Evolutionary conservation across 2,329 filamentous ascomycete species (phyloP).

Genomic region (Colletotrichum paranaense): DNA sequence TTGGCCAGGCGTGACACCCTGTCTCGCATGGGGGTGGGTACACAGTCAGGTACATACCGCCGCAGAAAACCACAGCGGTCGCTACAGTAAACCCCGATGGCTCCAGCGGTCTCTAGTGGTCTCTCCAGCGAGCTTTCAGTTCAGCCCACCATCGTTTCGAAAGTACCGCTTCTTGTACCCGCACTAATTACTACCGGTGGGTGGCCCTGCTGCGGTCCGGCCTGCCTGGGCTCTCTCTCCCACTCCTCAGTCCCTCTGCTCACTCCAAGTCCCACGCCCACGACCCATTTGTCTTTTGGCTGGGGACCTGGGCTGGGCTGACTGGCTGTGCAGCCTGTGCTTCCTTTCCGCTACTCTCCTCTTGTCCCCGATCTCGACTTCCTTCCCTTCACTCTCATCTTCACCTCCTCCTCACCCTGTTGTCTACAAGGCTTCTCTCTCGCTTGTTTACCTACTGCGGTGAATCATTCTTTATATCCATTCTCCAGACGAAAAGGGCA

Average conservation of each 20-base stretch:
- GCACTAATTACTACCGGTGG: conserved; percentile 27
- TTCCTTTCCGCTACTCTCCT: conserved; percentile 22
- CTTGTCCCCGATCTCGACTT: conserved; percentile 27
- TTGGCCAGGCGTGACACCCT: conserved; percentile 28
- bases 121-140: not conserved
- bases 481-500: not conserved
- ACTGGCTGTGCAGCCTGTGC: conserved; percentile 21
- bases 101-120: conserved; percentile 20
- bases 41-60: not conserved
- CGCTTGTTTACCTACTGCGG: conserved; percentile 1
- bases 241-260: not conserved
- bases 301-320: conserved; percentile 31
- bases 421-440: conserved; percentile 14
- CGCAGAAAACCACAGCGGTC: not conserved
- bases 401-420: conserved; percentile 13
- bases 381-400: conserved; percentile 20
- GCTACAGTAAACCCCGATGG: not conserved
- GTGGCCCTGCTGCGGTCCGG: conserved; percentile 33
- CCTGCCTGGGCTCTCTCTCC: conserved; percentile 20
- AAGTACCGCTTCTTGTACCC: not conserved
- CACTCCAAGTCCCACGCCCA: conserved; percentile 22
- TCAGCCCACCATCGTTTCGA: not conserved
- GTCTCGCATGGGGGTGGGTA: conserved; percentile 31
- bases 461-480: not conserved
- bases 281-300: conserved; percentile 17